phyloP scores from a whole-genome alignment of 2,329 filamentous ascomycete genomes.

The Fusarium chuoi region DNA sequence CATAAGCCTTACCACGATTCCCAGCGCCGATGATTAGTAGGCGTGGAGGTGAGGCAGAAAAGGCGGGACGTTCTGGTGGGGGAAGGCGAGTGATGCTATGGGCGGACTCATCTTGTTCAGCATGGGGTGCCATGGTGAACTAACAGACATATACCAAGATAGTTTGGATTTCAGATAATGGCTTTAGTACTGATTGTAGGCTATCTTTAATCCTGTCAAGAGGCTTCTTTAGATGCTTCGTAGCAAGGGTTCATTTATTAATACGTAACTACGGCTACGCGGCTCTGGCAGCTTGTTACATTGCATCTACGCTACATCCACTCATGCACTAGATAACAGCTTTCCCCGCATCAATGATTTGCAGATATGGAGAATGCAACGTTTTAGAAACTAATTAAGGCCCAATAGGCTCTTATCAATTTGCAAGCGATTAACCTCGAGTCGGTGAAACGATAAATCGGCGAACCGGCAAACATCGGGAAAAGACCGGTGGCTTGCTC shows the following conservation, averaged over 20 bases:
- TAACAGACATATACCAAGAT: not conserved
- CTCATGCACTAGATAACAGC: not conserved
- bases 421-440: not conserved
- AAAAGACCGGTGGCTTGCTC: not conserved
- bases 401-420: not conserved
- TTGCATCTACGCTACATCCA: not conserved
- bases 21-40: not conserved
- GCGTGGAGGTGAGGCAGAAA: not conserved
- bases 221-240: not conserved
- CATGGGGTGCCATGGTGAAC: not conserved
- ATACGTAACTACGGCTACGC: not conserved
- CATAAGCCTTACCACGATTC: not conserved
- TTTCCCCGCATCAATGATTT: not conserved
- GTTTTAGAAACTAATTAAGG: not conserved
- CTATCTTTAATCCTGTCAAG: not conserved
- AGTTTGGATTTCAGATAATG: not conserved
- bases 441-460: not conserved
- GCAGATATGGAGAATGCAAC: not conserved
- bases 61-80: not conserved
- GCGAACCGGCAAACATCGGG: not conserved
- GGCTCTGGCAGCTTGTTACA: not conserved
- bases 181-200: not conserved
- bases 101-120: not conserved
- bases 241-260: not conserved
- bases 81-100: not conserved